Base-by-base conservation (phyloP, 192 early-diverging fungal species). In the Coemansia umbellata region DNA sequence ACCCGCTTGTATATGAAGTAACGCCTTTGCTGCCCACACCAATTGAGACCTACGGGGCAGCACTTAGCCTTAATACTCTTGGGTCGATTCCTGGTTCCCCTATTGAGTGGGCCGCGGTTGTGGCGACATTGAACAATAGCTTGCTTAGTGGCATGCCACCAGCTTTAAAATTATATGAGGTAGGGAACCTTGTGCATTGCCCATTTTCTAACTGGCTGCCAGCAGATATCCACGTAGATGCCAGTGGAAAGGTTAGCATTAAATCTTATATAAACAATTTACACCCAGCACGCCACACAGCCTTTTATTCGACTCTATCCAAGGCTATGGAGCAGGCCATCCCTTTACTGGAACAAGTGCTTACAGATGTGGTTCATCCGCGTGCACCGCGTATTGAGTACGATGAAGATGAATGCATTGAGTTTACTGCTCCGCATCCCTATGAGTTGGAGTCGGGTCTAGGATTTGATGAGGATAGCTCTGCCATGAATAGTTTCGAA, bases 211-310 rank as follows among this genome's bases (percentile, higher is more conserved):
- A 36, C 28, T 87, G 84, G 83, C 69, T 88, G 8, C 85, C 87
- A 1, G 55, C 76, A 1, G 84, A 84, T 18, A 80, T 84, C 42
- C 32, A 55, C 2, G 60, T 86, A 1, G 26, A 14, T 5, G 33
- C 60, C 0, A 52, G 66, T 19, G 82, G 84, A 2, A 19, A 52
- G 1, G 63, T 78, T 9, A 19, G 15, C 13, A 55, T 80, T 35
- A 15, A 33, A 11, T 82, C 81, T 1, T 87, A 86, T 58, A 87
- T 89, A 78, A 86, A 87, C 75, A 85, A 84, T 30, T 47, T 86
- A n/a, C 65, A 84, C 36, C 83, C 80, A 3, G 14, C 28, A 13
- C 50, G 69, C 5, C 45, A 61, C 39, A 36, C 57, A 8, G 58
- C 57, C 2, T 33, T 81, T 57, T 84, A 87, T 33, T 30, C 36